These are phyloP conservation scores for Stygiomarasmius scandens DNA, from an alignment of 1,284 basidiomycete genomes.

Conservation along the genomic window DNA sequence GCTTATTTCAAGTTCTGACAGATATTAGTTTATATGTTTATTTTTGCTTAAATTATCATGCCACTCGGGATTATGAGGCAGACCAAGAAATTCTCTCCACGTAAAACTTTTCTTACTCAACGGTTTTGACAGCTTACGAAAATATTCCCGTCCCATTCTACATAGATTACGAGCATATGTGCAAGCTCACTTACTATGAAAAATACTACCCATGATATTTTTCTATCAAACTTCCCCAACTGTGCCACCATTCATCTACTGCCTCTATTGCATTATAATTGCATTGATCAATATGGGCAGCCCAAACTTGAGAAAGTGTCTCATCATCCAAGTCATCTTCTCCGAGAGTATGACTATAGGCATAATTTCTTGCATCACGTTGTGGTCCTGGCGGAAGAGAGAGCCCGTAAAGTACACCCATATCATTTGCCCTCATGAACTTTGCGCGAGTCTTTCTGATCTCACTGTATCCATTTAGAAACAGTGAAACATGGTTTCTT, in stretches of 20 bases:
- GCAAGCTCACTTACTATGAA: too few relatives aligned
- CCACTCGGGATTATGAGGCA: too few relatives aligned
- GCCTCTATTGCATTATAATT: constrained; percentile 23
- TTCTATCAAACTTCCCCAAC: constrained; percentile 13
- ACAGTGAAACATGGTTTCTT: constrained; percentile 13
- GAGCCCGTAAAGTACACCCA: constrained; percentile 10
- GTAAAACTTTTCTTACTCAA: too few relatives aligned
- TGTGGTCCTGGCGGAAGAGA: constrained; percentile 18
- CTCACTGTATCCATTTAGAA: constrained; percentile 18
- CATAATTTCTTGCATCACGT: constrained; percentile 19
- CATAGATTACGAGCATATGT: too few relatives aligned
- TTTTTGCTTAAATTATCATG: too few relatives aligned
- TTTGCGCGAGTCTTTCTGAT: constrained; percentile 13
- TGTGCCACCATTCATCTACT: constrained; percentile 27
- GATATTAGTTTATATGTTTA: too few relatives aligned
- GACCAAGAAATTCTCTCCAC: too few relatives aligned
- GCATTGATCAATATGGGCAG: constrained; percentile 17
- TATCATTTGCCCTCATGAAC: constrained; percentile 13
- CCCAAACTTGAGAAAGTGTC: constrained; percentile 17
- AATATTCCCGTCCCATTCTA: too few relatives aligned
- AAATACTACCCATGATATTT: not conserved
- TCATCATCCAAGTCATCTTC: constrained; percentile 17
- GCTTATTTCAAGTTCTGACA: too few relatives aligned
- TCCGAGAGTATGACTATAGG: constrained; percentile 10
- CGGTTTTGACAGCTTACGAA: too few relatives aligned